phyloP scores from a whole-genome alignment of 495 filamentous ascomycete genomes.

The Penicillium bovifimosum region DNA sequence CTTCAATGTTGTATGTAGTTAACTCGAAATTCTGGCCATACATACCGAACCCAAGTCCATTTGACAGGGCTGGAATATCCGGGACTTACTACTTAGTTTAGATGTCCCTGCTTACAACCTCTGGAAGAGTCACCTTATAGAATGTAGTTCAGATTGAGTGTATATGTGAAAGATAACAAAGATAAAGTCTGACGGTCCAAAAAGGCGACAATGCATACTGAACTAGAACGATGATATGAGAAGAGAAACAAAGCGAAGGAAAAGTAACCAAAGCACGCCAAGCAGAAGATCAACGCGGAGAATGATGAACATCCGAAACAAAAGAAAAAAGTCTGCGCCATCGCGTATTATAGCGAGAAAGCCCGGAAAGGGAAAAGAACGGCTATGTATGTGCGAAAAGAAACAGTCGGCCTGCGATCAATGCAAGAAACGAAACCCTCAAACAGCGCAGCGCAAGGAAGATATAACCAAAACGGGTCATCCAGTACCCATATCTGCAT shows the following conservation, averaged over 20 bases:
- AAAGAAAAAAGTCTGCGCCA: constrained; percentile 16
- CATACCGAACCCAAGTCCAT: no score
- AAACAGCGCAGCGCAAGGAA: constrained; percentile 4
- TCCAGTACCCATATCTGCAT: constrained; percentile 5
- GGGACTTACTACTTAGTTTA: no score
- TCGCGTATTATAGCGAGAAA: constrained; percentile 21
- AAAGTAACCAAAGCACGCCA: constrained; percentile 1
- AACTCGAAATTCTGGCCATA: no score
- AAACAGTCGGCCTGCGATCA: constrained; percentile 28
- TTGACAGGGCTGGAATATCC: no score
- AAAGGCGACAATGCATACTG: background rate
- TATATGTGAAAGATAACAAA: background rate
- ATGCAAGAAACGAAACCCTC: constrained; percentile 14
- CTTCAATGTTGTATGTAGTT: no score
- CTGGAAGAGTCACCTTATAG: background rate
- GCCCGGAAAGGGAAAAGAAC: constrained; percentile 10
- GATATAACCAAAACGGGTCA: constrained; percentile 3
- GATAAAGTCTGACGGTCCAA: background rate
- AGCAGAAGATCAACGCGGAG: background rate
- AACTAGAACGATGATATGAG: background rate
- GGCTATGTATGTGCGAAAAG: constrained; percentile 19
- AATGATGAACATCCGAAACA: constrained; percentile 5
- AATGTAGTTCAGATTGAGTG: background rate
- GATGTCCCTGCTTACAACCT: no score
- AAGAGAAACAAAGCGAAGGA: background rate